A percentile compares a stretch with the other conserved stretches of the same genome.
These are phyloP conservation scores for Blepharisma undulans DNA, from an alignment of 169 alveolate genomes.

Conservation along the genomic window DNA sequence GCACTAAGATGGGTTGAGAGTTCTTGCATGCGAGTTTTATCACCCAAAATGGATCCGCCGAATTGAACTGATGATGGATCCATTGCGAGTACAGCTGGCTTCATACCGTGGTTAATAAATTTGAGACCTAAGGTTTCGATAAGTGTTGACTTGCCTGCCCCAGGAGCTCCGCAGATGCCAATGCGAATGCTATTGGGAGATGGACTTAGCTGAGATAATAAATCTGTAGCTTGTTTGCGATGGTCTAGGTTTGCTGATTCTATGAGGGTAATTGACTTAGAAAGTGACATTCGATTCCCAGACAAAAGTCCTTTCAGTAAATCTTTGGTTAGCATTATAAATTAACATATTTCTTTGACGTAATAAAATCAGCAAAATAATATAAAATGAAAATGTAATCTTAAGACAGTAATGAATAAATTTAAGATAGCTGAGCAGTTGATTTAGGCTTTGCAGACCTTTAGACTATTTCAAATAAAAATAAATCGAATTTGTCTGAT, in stretches of 20 bases:
- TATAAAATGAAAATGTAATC: neutral
- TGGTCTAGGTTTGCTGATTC: constrained; percentile 56
- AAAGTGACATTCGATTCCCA: constrained; percentile 45
- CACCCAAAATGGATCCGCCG: constrained; percentile 80
- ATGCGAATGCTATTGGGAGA: constrained; percentile 46
- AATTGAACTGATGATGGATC: constrained; percentile 66
- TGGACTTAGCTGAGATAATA: constrained; percentile 33
- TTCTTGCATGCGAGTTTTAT: constrained; percentile 69
- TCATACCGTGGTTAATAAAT: constrained; percentile 32
- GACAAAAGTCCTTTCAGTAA: constrained; percentile 2
- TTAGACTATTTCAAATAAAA: neutral
- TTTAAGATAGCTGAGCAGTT: neutral
- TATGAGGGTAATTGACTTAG: constrained; percentile 57
- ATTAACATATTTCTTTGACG: constrained; percentile 2
- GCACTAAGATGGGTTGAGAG: constrained; percentile 47
- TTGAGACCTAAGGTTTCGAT: constrained; percentile 62
- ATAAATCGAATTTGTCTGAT: too few species aligned
- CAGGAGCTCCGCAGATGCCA: constrained; percentile 77
- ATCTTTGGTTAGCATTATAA: neutral
- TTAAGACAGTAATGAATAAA: too few species aligned
- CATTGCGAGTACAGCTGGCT: constrained; percentile 63
- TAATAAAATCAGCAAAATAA: neutral
- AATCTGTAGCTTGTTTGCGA: constrained; percentile 34
- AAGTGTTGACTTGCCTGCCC: constrained; percentile 69
- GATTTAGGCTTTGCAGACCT: neutral